Evolutionary conservation across 2,329 filamentous ascomycete genomes (phyloP), one percentile per base, ranked within the genome.

Genomic region (Fusarium domesticum): DNA sequence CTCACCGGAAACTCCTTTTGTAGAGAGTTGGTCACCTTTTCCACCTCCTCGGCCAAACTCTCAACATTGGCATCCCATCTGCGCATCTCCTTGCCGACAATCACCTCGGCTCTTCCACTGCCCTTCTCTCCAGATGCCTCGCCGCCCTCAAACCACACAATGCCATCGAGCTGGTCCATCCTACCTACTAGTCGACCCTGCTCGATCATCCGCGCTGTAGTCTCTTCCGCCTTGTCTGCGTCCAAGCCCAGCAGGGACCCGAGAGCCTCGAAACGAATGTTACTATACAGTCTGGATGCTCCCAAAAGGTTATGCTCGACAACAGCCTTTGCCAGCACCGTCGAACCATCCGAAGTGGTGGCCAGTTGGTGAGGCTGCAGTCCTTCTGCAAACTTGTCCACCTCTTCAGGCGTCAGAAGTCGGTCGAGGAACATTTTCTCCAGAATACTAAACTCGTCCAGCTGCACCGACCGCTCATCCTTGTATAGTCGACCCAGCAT

Each of bases 391-490:
- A 98, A 98, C 43, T 87, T 84, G 30, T 84, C 81, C 33, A 96
- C 89, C 70, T 98, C 93, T n/a, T 76, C 78, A 0, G 85, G 81
- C 1, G 81, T 80, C 37, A 98, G 76, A 4, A 98, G 75, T 6
- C 91, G 82, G 67, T 97, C 89, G 37, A 97, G 77, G 67, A 95
- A 96, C 81, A 98, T 97, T 74, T 97, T 97, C 73, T 97, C 93
- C 12, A 98, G 73, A 42, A 98, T 96, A 37, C 82, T 76, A 62
- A 87, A 92, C 69, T 97, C 89, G 23, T 85, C 80, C 2, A 93
- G 79, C 38, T 83, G 80, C 4, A 76, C 73, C 0, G 88, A 79
- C 20, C 93, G 81, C 54, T 97, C 93, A 67, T 98, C 93, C 68
- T 95, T 96, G 78, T 96, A 96, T 12, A 98, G 74, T 41, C 87